Base-by-base conservation (phyloP, 169 alveolate genomes). In the Plasmodium falciparum region DNA sequence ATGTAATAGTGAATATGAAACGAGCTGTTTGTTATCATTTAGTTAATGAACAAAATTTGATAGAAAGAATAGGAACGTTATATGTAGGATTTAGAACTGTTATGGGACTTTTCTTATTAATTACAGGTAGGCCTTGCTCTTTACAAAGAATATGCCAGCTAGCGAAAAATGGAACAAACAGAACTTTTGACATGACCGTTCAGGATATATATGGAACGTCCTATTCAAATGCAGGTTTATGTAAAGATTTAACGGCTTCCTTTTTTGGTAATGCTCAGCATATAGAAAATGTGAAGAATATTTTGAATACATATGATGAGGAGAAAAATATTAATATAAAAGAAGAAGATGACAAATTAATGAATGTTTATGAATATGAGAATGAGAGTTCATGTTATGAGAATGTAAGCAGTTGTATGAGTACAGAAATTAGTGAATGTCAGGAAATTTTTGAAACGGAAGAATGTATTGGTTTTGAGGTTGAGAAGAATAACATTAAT, bases 101-200 rank as follows among this genome's bases (percentile, higher is more conserved):
- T 20, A 8, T 22, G 12, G 61, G 65, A 11, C 39, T 80, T 15
- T 67, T 80, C 61, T 80, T 52, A 20, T 69, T 80, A 58, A 67
- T 69, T 67, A 80, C 90, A 13, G 83, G 83, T 9, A 80, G 67
- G 17, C 50, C 58, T 8, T 50, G 24, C 50, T 69, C 90, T 33
- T 8, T 80, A 50, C 74, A 80, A 80, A 80, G 12, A 54, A 54
- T 80, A 45, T 66, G 59, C 13, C 22, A 67, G 29, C 59, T 80
- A 39, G 71, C 90, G 17, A 50, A 54, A 50, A 58, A 71, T 29
- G 90, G 90, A 61, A 47, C n/a, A 58, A 66, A 24, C 4, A n/a
- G 43, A 50, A 80, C 80, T 2, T 80, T 80, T 15, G 90, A 80
- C 20, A 80, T 80, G 90, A 20, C 83, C 12, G 90, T 80, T 80